Evolutionary conservation across 805 yeast genomes (phyloP), one percentile per base, ranked within the genome.

Genomic region (Torulaspora quercuum): DNA sequence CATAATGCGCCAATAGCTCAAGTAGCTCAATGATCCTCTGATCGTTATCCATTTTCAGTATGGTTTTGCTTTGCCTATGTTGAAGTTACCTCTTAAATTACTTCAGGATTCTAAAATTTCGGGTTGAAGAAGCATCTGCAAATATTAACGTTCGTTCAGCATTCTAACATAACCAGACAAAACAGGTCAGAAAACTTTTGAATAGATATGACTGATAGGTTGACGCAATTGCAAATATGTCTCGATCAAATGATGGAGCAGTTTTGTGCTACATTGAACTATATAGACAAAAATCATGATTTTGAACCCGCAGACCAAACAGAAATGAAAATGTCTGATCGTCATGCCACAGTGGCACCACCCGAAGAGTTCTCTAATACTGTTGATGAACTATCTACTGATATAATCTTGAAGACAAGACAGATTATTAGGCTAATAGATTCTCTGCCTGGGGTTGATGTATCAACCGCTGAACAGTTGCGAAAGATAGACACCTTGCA

Each of bases 371-470:
- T 61, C 37, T 35, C 49, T 18, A 60, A 69, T 42, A 82, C 80
- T 17, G 70, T 78, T 30, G 77, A 76, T 48, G 97, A 92, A 55
- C 68, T 92, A 6, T 75, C 95, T 2, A 76, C 84, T 0, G 98
- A 90, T 55, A 73, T 90, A 6, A 84, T 89, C 16, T 63, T 87
- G 40, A 89, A 89, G 54, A 76, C 94, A 4, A 74, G 94, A 50
- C 97, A 92, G 58, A 83, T 90, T 10, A 74, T 85, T 25, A 79
- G 84, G 52, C 73, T 90, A 17, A 88, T 90, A 25, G 94, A 85
- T 54, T 78, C 95, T 2, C 66, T 90, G 27, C 98, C 98, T 0
- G 97, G 97, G 8, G 85, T 87, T 2, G 96, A 94, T 6, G 89
- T 82, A 1, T 76, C 89, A 1, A 82, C 84, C 15, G 75, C 71